These are phyloP conservation scores for Pisolithus sp. DNA, from an alignment of 768 basidiomycete genomes.

Conservation along the genomic window DNA sequence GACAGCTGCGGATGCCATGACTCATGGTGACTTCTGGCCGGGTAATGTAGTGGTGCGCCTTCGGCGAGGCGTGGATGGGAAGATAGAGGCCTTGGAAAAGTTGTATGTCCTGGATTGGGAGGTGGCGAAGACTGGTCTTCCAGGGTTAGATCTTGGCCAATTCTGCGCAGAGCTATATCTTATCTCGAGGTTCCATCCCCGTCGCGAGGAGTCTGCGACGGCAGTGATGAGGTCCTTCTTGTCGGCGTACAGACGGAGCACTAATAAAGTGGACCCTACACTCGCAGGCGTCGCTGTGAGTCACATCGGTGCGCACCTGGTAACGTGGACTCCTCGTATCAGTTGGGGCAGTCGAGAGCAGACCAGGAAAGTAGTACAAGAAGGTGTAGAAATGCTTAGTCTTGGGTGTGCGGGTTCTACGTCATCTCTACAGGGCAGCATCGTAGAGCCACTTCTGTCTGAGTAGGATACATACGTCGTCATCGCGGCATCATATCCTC, in stretches of 20 bases:
- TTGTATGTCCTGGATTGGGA: slow-evolving; percentile 64
- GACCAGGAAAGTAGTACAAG: slow-evolving; percentile 42
- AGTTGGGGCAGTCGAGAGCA: slow-evolving; percentile 45
- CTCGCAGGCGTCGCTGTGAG: slow-evolving; percentile 33
- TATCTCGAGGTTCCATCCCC: slow-evolving; percentile 42
- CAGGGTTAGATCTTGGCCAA: slow-evolving; percentile 57
- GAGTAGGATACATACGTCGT: neutral
- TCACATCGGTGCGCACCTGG: slow-evolving; percentile 53
- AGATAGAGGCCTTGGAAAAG: slow-evolving; percentile 26
- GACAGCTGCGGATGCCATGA: slow-evolving; percentile 23
- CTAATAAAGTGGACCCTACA: slow-evolving; percentile 14
- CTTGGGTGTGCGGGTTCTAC: slow-evolving; percentile 25
- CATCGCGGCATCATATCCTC: neutral
- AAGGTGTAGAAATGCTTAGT: slow-evolving; percentile 43
- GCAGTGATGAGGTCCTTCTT: slow-evolving; percentile 41
- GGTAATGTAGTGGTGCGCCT: slow-evolving; percentile 54
- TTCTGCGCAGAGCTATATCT: slow-evolving; percentile 55
- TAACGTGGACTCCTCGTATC: slow-evolving; percentile 42
- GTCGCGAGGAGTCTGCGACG: slow-evolving; percentile 30
- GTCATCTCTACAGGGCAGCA: slow-evolving; percentile 21
- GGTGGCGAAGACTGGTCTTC: slow-evolving; percentile 47
- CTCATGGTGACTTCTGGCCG: slow-evolving; percentile 65
- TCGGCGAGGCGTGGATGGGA: slow-evolving; percentile 21
- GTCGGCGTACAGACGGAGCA: slow-evolving; percentile 33
- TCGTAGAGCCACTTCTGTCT: slow-evolving; percentile 22